These are phyloP conservation scores for Hagleromyces aurorensis DNA, from an alignment of 805 yeast genomes.

Conservation along the genomic window DNA sequence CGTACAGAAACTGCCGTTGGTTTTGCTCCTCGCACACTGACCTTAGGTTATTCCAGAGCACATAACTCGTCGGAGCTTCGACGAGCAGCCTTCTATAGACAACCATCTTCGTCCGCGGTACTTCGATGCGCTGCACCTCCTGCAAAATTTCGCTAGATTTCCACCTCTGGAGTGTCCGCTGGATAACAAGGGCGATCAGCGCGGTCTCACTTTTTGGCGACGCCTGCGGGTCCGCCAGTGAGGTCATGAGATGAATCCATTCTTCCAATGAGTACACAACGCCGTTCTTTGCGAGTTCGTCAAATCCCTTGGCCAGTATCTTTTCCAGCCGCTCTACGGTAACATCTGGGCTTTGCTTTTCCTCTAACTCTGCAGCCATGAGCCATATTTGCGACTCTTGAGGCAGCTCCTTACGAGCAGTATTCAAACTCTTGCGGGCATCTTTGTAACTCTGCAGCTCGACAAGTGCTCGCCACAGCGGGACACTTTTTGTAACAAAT, in stretches of 20 bases:
- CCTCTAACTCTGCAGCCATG: slow-evolving; percentile 62
- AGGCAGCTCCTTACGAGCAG: slow-evolving; percentile 49
- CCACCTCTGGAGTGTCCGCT: slow-evolving; percentile 23
- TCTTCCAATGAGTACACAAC: slow-evolving; percentile 30
- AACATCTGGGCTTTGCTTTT: slow-evolving; percentile 34
- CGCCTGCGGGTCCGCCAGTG: slow-evolving; percentile 39
- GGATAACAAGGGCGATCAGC: slow-evolving; percentile 38
- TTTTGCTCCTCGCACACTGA: slow-evolving; percentile 29
- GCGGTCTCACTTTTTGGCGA: slow-evolving; percentile 44
- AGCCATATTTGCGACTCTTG: slow-evolving; percentile 55
- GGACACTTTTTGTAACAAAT: slow-evolving; percentile 54
- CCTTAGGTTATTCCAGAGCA: slow-evolving; percentile 44
- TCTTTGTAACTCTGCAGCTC: slow-evolving; percentile 36
- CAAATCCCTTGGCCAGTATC: slow-evolving; percentile 34
- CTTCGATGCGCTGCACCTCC: slow-evolving; percentile 7
- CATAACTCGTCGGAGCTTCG: slow-evolving; percentile 38
- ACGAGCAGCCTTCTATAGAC: slow-evolving; percentile 36
- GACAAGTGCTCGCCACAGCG: slow-evolving; percentile 57
- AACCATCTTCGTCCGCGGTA: slow-evolving; percentile 34
- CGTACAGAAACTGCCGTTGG: slow-evolving; percentile 29
- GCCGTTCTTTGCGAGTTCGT: slow-evolving; percentile 41
- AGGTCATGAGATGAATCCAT: slow-evolving; percentile 53
- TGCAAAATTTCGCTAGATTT: slow-evolving; percentile 17
- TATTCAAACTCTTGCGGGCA: slow-evolving; percentile 48
- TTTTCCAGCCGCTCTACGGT: slow-evolving; percentile 31